Evolutionary conservation across 2,329 filamentous ascomycete species (phyloP), one percentile per base, ranked within the genome.

Genomic region (Coniochaeta sp.): DNA sequence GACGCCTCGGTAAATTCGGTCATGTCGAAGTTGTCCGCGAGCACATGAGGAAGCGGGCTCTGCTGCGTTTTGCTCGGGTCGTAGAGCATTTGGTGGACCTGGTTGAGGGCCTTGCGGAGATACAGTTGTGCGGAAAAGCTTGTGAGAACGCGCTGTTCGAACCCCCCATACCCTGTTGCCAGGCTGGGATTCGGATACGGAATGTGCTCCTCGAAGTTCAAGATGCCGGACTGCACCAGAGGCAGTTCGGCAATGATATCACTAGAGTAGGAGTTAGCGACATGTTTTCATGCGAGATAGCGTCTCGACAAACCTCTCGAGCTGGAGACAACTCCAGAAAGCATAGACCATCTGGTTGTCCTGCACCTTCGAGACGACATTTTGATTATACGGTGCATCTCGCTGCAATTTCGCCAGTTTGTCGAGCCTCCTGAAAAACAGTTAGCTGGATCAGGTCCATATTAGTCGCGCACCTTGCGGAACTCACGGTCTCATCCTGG

Each of bases 241-340:
- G 74, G 79, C 53, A 97, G 76, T 68, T 99, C 94, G 3, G 94
- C 94, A 46, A 96, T 78, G 45, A 97, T 89, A 66, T 97, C 92
- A 67, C 91, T 91, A 52, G 14, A 45, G 10, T 14, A 14, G n/a
- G 10, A 5, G n/a, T 42, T 26, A 26, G 26, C 13, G n/a, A n/a
- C 51, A 57, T 51, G 50, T 53, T 60, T 51, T 62, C 54, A 55
- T n/a, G n/a, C n/a, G n/a, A n/a, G n/a, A n/a, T 35, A 50, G 45
- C 38, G 26, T 6, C 28, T 40, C 22, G 28, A 55, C 68, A 58
- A 67, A 89, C 86, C 86, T 96, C 68, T 97, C 92, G 10, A 97
- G 76, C 63, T 97, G 92, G 56, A 96, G 73, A 64, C 89, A 95
- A 7, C 91, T 94, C 92, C 92, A 97, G 61, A 91, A 96, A 0